Conservation (phyloP, 2,329 filamentous ascomycete genomes). For the Passalora sequoiae region DNA sequence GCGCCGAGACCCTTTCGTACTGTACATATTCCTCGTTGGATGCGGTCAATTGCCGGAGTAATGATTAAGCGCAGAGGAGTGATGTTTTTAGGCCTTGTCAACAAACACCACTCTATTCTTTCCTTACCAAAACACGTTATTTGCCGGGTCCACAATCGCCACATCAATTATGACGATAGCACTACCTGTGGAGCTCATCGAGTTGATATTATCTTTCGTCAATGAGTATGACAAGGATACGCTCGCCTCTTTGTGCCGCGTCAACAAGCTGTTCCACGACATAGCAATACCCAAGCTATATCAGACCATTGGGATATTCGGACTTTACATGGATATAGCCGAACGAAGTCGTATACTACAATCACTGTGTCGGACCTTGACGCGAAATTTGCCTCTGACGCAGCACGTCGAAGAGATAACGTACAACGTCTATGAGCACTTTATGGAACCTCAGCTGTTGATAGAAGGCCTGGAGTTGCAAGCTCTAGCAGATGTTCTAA, state of each 20-base stretch:
- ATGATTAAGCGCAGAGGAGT: too few species aligned
- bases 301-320: neutral
- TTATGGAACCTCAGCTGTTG: neutral
- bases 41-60: too few species aligned
- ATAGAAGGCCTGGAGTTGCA: neutral
- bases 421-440: neutral
- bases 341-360: neutral
- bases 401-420: constrained; percentile 1
- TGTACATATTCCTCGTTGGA: too few species aligned
- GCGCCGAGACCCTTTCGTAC: too few species aligned
- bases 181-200: constrained; percentile 4
- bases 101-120: too few species aligned
- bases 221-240: neutral
- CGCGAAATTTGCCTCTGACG: neutral
- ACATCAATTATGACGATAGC: neutral
- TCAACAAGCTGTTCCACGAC: neutral
- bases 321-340: neutral
- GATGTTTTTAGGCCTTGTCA: too few species aligned
- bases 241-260: neutral
- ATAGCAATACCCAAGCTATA: neutral
- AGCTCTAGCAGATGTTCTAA: neutral
- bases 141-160: too few species aligned
- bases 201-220: constrained; percentile 1
- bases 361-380: neutral
- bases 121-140: too few species aligned